Base-by-base conservation (phyloP, 257 asterid species). In the Solanum chmielewskii region DNA sequence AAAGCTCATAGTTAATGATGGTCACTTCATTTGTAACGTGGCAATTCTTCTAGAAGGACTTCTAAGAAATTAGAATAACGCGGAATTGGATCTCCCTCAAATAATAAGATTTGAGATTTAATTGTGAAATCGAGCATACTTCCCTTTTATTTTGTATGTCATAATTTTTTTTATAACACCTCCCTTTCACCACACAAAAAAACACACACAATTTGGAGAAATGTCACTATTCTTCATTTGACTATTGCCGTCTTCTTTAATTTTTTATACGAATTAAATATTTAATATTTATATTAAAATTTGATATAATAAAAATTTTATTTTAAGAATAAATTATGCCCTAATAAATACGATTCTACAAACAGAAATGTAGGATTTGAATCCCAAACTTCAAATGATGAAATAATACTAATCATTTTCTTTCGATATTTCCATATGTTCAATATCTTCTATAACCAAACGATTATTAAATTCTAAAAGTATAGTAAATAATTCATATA, bases 31-130 rank as follows among this genome's bases (percentile, higher is more conserved):
- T 42, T 59, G 9, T 44, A 20, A 33, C 88, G 80, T 76, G 90
- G 85, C 78, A 90, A 85, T 86, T 75, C 69, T 86, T 92, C 94
- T 90, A 90, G 92, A 92, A 29, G 75, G 23, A 42, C 83, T 37
- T 85, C 83, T 2, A 29, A 29, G 2, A 3, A 29, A 29, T 31
- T 31, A 2, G 3, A 31, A 31, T 0, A 31, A 3, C 33, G 33
- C 33, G 33, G 33, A 31, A 31, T 31, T 31, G 3, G 0, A 31
- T 0, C 3, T 31, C 33, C 33, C 33, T 31, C 3, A 29, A 29
- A 29, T 29, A 29, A 29, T 29, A 29, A 29, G 31, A 29, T 29
- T 29, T 29, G 31, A 29, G 31, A 29, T 29, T 29, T 29, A 29
- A 29, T 29, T 29, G 31, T 31, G 33, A 2, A 31, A 31, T 0